These are phyloP conservation scores for Apocynum venetum DNA, from an alignment of 257 asterid genomes.

Conservation along the genomic window DNA sequence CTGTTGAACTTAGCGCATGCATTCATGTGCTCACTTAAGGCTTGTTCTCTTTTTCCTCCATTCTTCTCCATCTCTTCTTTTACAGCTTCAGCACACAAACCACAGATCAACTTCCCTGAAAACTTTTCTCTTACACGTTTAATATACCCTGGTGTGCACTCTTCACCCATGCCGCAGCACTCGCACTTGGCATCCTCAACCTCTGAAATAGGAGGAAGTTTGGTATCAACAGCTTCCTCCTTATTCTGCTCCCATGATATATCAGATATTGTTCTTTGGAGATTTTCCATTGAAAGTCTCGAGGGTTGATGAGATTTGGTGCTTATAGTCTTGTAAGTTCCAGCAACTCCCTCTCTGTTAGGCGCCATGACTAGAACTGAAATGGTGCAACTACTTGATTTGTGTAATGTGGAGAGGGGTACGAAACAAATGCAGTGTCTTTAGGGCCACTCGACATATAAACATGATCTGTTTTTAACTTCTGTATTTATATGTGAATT, in stretches of 20 bases:
- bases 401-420: neutral
- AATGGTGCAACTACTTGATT: neutral
- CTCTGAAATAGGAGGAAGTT: slow-evolving; percentile 55
- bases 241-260: slow-evolving; percentile 54
- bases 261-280: slow-evolving; percentile 73
- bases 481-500: neutral
- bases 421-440: neutral
- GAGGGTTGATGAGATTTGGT: slow-evolving; percentile 36
- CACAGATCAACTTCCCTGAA: slow-evolving; percentile 70
- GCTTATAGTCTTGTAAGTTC: neutral
- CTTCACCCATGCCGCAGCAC: slow-evolving; percentile 94
- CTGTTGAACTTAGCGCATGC: slow-evolving; percentile 70
- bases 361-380: slow-evolving; percentile 16
- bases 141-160: slow-evolving; percentile 71
- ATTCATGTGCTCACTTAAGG: slow-evolving; percentile 63
- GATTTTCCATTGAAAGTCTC: slow-evolving; percentile 41
- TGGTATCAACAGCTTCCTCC: slow-evolving; percentile 8
- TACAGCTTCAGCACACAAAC: slow-evolving; percentile 86
- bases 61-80: slow-evolving; percentile 78
- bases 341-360: slow-evolving; percentile 16
- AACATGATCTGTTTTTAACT: neutral
- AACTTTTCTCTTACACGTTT: slow-evolving; percentile 43
- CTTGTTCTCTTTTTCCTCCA: slow-evolving; percentile 63
- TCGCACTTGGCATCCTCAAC: slow-evolving; percentile 87
- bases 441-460: neutral